Percentiles rank a stretch among this genome's conserved stretches.
Conservation (phyloP, 2,329 filamentous ascomycete species). For the Trichoderma guizhouense region DNA sequence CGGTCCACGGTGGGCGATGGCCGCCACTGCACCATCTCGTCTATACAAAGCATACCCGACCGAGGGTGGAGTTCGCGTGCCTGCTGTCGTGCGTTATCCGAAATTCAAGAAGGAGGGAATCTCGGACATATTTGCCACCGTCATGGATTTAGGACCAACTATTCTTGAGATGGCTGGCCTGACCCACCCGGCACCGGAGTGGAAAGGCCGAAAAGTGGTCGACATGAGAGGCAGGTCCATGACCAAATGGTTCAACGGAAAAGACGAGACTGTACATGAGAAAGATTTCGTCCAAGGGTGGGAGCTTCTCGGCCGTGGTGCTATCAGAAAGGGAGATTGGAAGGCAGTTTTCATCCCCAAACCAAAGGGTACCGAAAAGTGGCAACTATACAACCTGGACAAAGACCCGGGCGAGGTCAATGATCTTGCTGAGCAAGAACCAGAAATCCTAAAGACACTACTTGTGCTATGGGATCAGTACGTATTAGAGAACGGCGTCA, state of each 20-base stretch:
- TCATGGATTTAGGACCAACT: slow-evolving; percentile 5
- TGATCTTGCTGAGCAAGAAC: background rate
- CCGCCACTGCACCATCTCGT: slow-evolving; percentile 34
- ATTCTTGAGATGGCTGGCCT: slow-evolving; percentile 1
- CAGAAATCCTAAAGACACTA: background rate
- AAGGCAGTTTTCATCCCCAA: background rate
- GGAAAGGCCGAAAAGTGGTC: background rate
- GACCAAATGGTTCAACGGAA: background rate
- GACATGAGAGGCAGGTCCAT: background rate
- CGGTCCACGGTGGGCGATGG: background rate
- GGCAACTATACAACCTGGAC: background rate
- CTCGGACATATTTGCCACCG: background rate
- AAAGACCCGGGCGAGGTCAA: background rate
- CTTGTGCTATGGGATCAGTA: background rate
- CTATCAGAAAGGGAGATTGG: background rate
- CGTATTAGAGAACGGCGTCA: background rate
- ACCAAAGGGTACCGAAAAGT: slow-evolving; percentile 17
- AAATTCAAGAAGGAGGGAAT: slow-evolving; percentile 1
- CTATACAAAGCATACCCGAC: slow-evolving; percentile 40
- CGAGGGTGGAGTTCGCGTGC: slow-evolving; percentile 50
- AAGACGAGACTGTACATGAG: background rate
- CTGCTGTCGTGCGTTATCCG: slow-evolving; percentile 30
- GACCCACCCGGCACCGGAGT: background rate
- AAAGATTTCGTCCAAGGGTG: background rate
- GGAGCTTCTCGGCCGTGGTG: slow-evolving; percentile 1